Base-by-base conservation (phyloP, 805 yeast genomes). In the Candida cerambycidarum region DNA sequence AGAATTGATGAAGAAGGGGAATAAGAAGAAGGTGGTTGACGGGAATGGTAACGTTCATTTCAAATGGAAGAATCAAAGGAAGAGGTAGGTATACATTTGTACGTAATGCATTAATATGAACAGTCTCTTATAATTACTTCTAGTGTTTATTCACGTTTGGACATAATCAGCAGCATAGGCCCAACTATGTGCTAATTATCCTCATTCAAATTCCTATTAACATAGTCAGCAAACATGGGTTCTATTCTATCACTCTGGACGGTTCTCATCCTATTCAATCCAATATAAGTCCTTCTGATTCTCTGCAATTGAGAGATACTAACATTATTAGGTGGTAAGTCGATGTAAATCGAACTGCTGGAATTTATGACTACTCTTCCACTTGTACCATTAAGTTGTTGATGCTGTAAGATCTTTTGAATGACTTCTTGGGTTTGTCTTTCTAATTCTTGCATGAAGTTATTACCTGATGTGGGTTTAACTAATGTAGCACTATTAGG, bases 1-100 rank as follows among this genome's bases (percentile, higher is more conserved):
- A 47, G 95, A 90, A 57, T 46, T 75, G 42, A 89, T 92, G 96
- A 88, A 88, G 61, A 85, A 82, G 51, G 98, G 98, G 0, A 79
- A 81, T 47, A 87, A 86, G 67, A 85, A 83, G 75, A 89, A 89
- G 69, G 61, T 84, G 4, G 71, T 75, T 2, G 84, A 75, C 43
- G 67, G 74, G 12, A 75, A 79, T 25, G 98, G 98, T 3, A 76
- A 77, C 43, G 77, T 78, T 0, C 71, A 75, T 2, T 93, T 78
- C 68, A 88, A 88, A 67, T 92, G 97, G 96, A 87, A 83, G 60
- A 84, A 78, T 53, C 80, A 80, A 57, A 76, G 95, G 59, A 86
- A 85, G 64, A 60, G 72, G 4, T 41, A 36, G 23, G n/a, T n/a
- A n/a, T n/a, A n/a, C n/a, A n/a, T n/a, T n/a, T n/a, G n/a, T n/a